Conservation (phyloP, 371 early-diverging fungal genomes). For the Zychaea mexicana region DNA sequence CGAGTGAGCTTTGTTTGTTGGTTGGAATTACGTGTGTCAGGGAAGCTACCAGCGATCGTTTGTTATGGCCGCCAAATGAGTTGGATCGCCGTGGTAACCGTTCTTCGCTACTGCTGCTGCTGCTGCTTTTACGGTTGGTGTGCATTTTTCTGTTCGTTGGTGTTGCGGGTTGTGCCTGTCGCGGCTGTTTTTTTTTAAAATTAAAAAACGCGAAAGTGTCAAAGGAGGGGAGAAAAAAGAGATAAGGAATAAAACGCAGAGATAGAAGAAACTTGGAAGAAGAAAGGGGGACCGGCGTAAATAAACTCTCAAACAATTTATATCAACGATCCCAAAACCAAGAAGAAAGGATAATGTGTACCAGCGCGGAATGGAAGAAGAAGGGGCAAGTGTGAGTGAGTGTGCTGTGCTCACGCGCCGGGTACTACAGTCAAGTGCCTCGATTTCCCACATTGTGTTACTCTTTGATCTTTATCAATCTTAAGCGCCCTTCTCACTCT, state of each 20-base stretch:
- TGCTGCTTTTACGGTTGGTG: background rate
- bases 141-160: background rate
- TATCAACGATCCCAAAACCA: background rate
- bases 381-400: background rate
- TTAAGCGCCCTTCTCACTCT: background rate
- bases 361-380: background rate
- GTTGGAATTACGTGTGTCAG: background rate
- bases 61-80: background rate
- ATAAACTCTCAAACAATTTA: background rate
- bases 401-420: background rate
- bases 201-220: background rate
- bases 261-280: too few species aligned
- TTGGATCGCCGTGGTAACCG: background rate
- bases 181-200: too few species aligned
- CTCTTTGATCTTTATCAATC: background rate
- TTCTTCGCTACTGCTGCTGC: conserved; percentile 2
- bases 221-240: background rate
- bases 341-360: background rate
- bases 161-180: background rate
- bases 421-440: background rate
- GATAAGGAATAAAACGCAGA: background rate
- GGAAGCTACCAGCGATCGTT: background rate
- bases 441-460: background rate
- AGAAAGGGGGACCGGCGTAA: background rate
- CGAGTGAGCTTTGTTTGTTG: background rate